These are phyloP conservation scores for Xylogone sp. DNA, from an alignment of 2,329 filamentous ascomycete genomes.

Conservation along the genomic window DNA sequence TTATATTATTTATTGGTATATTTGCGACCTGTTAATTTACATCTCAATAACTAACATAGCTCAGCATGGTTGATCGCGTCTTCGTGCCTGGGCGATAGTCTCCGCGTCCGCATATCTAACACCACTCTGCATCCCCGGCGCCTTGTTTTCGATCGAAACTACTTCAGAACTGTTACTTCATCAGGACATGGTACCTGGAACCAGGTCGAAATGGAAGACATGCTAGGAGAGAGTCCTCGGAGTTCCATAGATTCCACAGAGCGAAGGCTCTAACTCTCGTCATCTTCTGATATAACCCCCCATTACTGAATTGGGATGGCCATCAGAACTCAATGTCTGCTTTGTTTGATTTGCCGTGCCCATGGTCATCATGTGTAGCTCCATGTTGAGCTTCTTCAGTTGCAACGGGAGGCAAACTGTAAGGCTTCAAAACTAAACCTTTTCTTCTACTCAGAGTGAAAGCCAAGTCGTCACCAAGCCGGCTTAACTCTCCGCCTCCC, in stretches of 20 bases:
- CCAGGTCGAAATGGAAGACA: slow-evolving; percentile 29
- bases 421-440: slow-evolving; percentile 82
- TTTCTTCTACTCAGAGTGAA: slow-evolving; percentile 80
- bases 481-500: slow-evolving; percentile 63
- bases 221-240: slow-evolving; percentile 26
- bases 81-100: slow-evolving; percentile 28
- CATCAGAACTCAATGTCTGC: slow-evolving; percentile 29
- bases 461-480: slow-evolving; percentile 78
- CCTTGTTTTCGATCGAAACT: slow-evolving; percentile 27
- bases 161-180: slow-evolving; percentile 25
- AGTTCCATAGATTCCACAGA: slow-evolving; percentile 18
- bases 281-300: not conserved
- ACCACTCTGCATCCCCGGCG: slow-evolving; percentile 21
- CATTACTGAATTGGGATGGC: not conserved
- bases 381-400: slow-evolving; percentile 49
- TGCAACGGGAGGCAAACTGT: slow-evolving; percentile 82
- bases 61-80: slow-evolving; percentile 30
- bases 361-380: slow-evolving; percentile 22
- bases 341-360: slow-evolving; percentile 23
- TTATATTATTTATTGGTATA: too few species aligned
- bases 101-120: slow-evolving; percentile 20
- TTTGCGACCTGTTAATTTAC: too few species aligned
- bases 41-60: not conserved
- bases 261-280: slow-evolving; percentile 1
- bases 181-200: slow-evolving; percentile 30